Evolutionary conservation across 2,329 filamentous ascomycete genomes (phyloP).

Genomic region (Taxawa tesnikishii): DNA sequence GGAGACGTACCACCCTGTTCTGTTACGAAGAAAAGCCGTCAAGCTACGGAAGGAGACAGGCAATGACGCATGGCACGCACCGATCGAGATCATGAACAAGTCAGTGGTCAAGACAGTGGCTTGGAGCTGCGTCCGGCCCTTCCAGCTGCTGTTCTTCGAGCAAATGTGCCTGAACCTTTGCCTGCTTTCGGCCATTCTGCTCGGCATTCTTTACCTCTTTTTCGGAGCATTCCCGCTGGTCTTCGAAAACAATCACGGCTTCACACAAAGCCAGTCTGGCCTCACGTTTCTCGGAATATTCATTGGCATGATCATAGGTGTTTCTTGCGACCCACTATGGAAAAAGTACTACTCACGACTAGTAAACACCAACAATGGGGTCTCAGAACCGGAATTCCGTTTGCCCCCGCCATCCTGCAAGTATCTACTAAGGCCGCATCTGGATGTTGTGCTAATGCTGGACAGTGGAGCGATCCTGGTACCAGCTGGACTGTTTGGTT

Average conservation of each 20-base stretch:
- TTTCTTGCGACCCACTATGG: constrained; percentile 56
- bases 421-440: constrained; percentile 6
- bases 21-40: constrained; percentile 61
- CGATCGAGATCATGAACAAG: constrained; percentile 59
- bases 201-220: constrained; percentile 82
- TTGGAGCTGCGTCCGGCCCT: constrained; percentile 49
- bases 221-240: constrained; percentile 80
- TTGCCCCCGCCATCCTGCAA: constrained; percentile 48
- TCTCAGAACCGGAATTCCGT: constrained; percentile 75
- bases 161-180: constrained; percentile 79
- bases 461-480: constrained; percentile 57
- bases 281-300: constrained; percentile 63
- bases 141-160: constrained; percentile 68
- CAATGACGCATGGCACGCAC: constrained; percentile 63
- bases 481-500: constrained; percentile 74
- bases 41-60: constrained; percentile 61
- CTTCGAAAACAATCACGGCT: constrained; percentile 61
- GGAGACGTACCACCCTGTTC: constrained; percentile 68
- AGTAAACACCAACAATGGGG: constrained; percentile 40
- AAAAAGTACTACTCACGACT: constrained; percentile 42
- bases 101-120: constrained; percentile 47
- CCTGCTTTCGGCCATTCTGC: constrained; percentile 69
- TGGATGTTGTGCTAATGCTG: constrained; percentile 27
- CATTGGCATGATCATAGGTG: constrained; percentile 53
- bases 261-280: constrained; percentile 70